A percentile compares a stretch with the other conserved stretches of the same genome.
These are phyloP conservation scores for Mycena vulgaris DNA, from an alignment of 768 basidiomycete species.

Conservation along the genomic window DNA sequence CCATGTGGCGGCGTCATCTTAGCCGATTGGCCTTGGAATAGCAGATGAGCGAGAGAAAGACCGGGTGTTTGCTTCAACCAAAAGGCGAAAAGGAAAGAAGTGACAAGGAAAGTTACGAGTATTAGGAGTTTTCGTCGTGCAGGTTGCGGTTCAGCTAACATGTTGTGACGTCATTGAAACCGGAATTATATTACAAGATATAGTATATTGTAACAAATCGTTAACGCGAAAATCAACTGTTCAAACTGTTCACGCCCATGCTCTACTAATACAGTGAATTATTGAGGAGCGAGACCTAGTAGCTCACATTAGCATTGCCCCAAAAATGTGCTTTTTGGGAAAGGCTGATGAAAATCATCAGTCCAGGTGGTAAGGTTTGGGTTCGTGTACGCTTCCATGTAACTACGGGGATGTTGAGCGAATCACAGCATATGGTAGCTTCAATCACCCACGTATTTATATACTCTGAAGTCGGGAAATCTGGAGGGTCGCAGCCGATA, in stretches of 20 bases:
- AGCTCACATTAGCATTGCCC: constrained; percentile 68
- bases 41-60: constrained; percentile 10
- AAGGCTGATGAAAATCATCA: constrained; percentile 72
- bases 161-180: constrained; percentile 16
- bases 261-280: constrained; percentile 17
- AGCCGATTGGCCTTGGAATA: constrained; percentile 3
- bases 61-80: constrained; percentile 27
- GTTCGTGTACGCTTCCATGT: constrained; percentile 83
- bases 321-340: constrained; percentile 79
- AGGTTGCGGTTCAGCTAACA: not conserved
- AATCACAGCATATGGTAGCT: not conserved
- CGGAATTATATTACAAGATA: not conserved
- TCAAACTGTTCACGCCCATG: constrained; percentile 3
- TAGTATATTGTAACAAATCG: not conserved
- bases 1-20: constrained; percentile 60
- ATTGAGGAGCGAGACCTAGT: no score
- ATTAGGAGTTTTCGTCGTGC: constrained; percentile 12
- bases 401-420: not conserved
- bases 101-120: not conserved
- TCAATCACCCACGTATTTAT: constrained; percentile 73
- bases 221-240: not conserved
- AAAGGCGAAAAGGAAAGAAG: constrained; percentile 10
- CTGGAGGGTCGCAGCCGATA: constrained; percentile 88
- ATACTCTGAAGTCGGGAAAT: constrained; percentile 86
- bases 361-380: constrained; percentile 85